A percentile compares a stretch with the other conserved stretches of the same genome.
Evolutionary conservation across 768 basidiomycete genomes (phyloP).

Genomic region (Amanita exitialis): DNA sequence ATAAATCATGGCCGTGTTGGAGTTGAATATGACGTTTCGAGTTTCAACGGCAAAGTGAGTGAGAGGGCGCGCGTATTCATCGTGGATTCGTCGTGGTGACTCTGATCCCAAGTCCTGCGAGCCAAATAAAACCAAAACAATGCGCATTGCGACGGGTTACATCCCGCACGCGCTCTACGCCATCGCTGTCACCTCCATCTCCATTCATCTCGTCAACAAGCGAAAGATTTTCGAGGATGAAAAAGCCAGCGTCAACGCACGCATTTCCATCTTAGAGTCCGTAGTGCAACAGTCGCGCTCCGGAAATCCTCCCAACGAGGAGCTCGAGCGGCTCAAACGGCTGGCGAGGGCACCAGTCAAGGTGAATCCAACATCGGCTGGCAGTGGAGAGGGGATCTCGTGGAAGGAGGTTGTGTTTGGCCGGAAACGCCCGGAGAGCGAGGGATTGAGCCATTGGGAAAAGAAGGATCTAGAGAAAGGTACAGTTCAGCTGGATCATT

Average conservation of each 20-base stretch:
- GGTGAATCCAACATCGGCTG: neutral
- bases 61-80: neutral
- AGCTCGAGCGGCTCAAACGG: slow-evolving; percentile 43
- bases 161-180: slow-evolving; percentile 58
- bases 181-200: slow-evolving; percentile 53
- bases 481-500: slow-evolving; percentile 13
- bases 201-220: slow-evolving; percentile 54
- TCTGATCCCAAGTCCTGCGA: neutral
- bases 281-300: slow-evolving; percentile 43
- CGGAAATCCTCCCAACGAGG: slow-evolving; percentile 32
- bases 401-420: slow-evolving; percentile 48
- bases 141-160: slow-evolving; percentile 22
- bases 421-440: slow-evolving; percentile 16
- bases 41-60: neutral
- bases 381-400: slow-evolving; percentile 16
- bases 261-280: slow-evolving; percentile 52
- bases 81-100: neutral
- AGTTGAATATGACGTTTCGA: neutral
- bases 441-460: slow-evolving; percentile 25
- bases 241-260: slow-evolving; percentile 42
- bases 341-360: slow-evolving; percentile 29
- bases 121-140: neutral
- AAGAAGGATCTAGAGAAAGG: slow-evolving; percentile 27
- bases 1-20: neutral
- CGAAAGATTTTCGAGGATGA: slow-evolving; percentile 42